phyloP scores from a whole-genome alignment of 352 stramenopile species.

The Phytopythium aichiense region DNA sequence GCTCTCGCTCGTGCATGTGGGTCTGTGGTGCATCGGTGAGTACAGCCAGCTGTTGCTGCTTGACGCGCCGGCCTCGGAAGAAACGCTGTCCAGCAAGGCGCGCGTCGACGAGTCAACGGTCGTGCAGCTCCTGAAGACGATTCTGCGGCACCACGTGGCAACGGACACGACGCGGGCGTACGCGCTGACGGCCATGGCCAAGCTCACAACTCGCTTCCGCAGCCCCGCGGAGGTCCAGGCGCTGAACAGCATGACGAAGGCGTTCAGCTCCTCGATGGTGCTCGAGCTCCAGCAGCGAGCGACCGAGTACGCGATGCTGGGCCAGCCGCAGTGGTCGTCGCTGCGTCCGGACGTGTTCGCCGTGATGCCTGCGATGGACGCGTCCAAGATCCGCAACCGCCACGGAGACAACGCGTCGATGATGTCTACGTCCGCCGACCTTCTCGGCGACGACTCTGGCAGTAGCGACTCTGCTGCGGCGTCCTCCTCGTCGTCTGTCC shows the following conservation, averaged over 20 bases:
- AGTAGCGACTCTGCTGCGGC: conserved; percentile 10
- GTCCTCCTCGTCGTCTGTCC: conserved; percentile 6
- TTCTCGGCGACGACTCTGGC: conserved; percentile 71
- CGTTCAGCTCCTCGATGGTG: conserved; percentile 89
- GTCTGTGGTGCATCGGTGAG: conserved; percentile 98
- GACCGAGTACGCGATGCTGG: conserved; percentile 93
- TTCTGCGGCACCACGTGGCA: conserved; percentile 78
- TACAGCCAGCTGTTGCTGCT: conserved; percentile 92
- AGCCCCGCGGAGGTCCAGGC: conserved; percentile 60
- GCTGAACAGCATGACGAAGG: conserved; percentile 85
- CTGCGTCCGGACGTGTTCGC: conserved; percentile 88
- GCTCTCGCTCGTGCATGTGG: conserved; percentile 95
- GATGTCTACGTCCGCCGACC: conserved; percentile 40
- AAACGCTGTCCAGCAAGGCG: conserved; percentile 61
- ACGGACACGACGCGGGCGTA: conserved; percentile 84
- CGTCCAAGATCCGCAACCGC: conserved; percentile 68
- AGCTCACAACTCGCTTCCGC: conserved; percentile 93
- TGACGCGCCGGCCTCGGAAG: conserved; percentile 51
- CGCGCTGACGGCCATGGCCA: conserved; percentile 90
- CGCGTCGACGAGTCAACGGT: conserved; percentile 61
- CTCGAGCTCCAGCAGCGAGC: conserved; percentile 97
- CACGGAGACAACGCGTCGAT: conserved; percentile 44
- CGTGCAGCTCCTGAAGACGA: conserved; percentile 72
- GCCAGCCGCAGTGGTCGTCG: conserved; percentile 68
- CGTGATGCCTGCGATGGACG: conserved; percentile 94